A percentile compares a stretch with the other conserved stretches of the same genome.
Conservation (phyloP, 768 basidiomycete genomes). For the Mycena filopes region DNA sequence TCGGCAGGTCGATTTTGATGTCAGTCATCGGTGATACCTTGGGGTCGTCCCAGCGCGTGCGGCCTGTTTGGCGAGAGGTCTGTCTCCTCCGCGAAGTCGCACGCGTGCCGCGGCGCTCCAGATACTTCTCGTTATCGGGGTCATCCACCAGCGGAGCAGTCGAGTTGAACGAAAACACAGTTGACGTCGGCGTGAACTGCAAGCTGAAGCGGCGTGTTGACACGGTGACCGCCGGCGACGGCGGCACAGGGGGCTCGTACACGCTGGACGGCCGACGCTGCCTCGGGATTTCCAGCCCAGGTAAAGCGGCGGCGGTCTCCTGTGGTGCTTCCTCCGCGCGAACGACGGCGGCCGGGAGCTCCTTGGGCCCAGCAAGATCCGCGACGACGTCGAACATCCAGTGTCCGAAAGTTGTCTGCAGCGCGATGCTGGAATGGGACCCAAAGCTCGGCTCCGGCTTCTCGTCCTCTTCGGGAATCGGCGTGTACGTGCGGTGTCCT, state of each 20-base stretch:
- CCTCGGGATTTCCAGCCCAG: conserved; percentile 28
- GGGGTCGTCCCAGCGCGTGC: conserved; percentile 36
- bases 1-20: conserved; percentile 40
- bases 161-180: conserved; percentile 44
- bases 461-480: conserved; percentile 59
- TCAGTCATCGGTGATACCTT: conserved; percentile 39
- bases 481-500: conserved; percentile 55
- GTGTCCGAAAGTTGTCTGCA: conserved; percentile 62
- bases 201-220: conserved; percentile 61
- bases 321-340: conserved; percentile 44
- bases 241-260: conserved; percentile 36
- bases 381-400: conserved; percentile 89
- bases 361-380: conserved; percentile 52
- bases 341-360: conserved; percentile 36
- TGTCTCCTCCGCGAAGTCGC: conserved; percentile 16
- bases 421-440: conserved; percentile 44
- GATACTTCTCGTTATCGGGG: conserved; percentile 19
- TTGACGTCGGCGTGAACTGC: conserved; percentile 72
- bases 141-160: conserved; percentile 32
- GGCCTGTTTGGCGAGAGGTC: conserved; percentile 4
- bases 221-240: conserved; percentile 43
- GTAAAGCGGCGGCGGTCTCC: conserved; percentile 35
- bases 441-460: conserved; percentile 49
- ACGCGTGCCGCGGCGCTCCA: conserved; percentile 26
- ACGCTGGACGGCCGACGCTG: conserved; percentile 54